phyloP scores from a whole-genome alignment of 371 early-diverging fungal species.

The Mucor velutinosus region DNA sequence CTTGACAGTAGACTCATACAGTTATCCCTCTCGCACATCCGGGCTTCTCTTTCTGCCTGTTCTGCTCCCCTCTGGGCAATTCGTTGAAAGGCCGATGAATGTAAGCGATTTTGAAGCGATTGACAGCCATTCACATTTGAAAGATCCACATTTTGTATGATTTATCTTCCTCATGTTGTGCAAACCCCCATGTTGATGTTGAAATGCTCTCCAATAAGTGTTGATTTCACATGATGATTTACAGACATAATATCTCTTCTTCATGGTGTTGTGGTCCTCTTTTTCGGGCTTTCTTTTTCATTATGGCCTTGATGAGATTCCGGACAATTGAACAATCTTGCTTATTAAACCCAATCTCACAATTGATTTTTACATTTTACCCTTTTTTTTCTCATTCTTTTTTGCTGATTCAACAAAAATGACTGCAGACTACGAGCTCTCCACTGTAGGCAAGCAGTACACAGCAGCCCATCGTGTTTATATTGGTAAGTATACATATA shows the following conservation, averaged over 20 bases:
- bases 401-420: background rate
- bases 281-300: slow-evolving; percentile 1
- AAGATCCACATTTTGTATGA: background rate
- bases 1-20: background rate
- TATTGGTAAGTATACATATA: slow-evolving; percentile 57
- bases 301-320: background rate
- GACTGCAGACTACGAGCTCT: slow-evolving; percentile 11
- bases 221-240: background rate
- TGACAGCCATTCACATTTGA: background rate
- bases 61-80: background rate
- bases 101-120: background rate
- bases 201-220: background rate
- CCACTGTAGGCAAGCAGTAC: slow-evolving; percentile 65
- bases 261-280: background rate
- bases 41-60: background rate
- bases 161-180: background rate
- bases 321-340: background rate
- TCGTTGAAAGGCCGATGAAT: background rate
- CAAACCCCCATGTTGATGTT: background rate
- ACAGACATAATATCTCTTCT: background rate
- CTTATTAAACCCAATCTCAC: background rate
- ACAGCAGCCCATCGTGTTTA: slow-evolving; percentile 81
- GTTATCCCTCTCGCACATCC: background rate
- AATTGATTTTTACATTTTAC: background rate
- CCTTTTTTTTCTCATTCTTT: background rate